phyloP scores from a whole-genome alignment of 257 asterid species.

The Solanum microdontum region DNA sequence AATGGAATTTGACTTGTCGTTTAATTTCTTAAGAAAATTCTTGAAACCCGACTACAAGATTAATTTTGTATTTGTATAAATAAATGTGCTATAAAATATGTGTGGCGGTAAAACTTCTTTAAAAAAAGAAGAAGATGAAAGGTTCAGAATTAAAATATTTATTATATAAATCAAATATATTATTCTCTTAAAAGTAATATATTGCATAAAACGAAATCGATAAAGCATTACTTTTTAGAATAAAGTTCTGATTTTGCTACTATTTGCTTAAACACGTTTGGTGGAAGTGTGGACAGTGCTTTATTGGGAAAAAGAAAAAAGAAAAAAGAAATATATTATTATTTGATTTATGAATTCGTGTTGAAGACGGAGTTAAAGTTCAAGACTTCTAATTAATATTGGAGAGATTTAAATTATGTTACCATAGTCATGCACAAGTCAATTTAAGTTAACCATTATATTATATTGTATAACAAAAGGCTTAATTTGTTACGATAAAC shows the following conservation, averaged over 20 bases:
- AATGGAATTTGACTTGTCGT: accelerated
- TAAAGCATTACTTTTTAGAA: background rate
- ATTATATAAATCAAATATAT: background rate
- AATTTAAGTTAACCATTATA: background rate
- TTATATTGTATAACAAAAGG: too few relatives aligned
- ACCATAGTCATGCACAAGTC: background rate
- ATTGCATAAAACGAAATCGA: background rate
- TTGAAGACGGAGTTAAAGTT: too few relatives aligned
- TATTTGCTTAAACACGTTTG: background rate
- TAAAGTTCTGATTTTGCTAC: background rate
- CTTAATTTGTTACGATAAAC: background rate
- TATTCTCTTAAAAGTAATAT: background rate
- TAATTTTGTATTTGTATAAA: too few relatives aligned
- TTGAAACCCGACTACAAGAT: too few relatives aligned
- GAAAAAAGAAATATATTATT: too few relatives aligned
- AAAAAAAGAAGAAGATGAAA: background rate
- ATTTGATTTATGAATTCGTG: too few relatives aligned
- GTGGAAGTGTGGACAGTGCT: background rate
- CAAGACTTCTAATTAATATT: too few relatives aligned
- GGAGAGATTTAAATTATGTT: background rate
- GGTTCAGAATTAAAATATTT: background rate
- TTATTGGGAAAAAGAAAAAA: background rate
- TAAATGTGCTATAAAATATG: background rate
- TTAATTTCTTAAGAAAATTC: background rate
- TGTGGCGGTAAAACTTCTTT: background rate